These are phyloP conservation scores for Blastomyces silverae DNA, from an alignment of 2,329 filamentous ascomycete genomes.

Conservation along the genomic window DNA sequence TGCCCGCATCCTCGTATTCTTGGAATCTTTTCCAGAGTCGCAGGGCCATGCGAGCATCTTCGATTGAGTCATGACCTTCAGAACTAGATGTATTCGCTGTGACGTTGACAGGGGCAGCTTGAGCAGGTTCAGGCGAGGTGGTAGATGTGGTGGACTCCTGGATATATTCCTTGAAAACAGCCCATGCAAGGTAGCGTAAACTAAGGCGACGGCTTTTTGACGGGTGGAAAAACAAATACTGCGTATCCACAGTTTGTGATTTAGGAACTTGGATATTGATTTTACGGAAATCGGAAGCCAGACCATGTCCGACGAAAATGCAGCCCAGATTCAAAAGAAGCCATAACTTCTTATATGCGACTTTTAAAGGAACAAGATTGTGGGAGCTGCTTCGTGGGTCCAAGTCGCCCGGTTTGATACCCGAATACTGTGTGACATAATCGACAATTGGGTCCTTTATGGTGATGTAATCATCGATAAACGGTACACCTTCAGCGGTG, in stretches of 20 bases:
- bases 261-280: conserved; percentile 96
- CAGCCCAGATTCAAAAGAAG: conserved; percentile 89
- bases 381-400: conserved; percentile 71
- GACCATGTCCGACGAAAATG: conserved; percentile 85
- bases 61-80: conserved; percentile 76
- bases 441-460: conserved; percentile 89
- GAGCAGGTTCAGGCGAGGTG: conserved; percentile 9
- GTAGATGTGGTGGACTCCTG: conserved; percentile 55
- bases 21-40: conserved; percentile 84
- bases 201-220: conserved; percentile 78
- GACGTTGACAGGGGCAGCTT: conserved; percentile 13
- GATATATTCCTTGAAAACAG: conserved; percentile 85
- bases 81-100: conserved; percentile 19
- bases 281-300: conserved; percentile 93
- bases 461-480: conserved; percentile 95
- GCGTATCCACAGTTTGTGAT: conserved; percentile 86
- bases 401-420: conserved; percentile 78
- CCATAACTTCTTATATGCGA: conserved; percentile 98
- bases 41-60: conserved; percentile 85
- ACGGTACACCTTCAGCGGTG: conserved; percentile 70
- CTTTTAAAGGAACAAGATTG: conserved; percentile 78
- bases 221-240: conserved; percentile 80
- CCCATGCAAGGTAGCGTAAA: conserved; percentile 85
- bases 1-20: conserved; percentile 79
- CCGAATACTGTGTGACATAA: conserved; percentile 90